Conservation (phyloP, 768 basidiomycete species). For the button mushroom (Agaricus bisporus) region DNA sequence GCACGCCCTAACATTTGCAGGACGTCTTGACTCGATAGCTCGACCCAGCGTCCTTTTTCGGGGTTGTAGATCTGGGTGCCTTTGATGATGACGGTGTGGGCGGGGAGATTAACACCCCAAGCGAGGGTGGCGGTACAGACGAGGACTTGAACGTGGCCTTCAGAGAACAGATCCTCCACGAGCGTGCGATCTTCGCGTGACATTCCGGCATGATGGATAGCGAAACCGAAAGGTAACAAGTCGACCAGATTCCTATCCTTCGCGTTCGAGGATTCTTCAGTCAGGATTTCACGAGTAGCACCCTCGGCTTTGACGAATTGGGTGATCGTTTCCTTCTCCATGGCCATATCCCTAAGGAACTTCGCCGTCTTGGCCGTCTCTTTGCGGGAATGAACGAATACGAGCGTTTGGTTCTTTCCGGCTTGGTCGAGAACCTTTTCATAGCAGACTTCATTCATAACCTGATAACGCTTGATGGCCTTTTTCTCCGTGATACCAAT, state of each 20-base stretch:
- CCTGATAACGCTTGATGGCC: constrained; percentile 96
- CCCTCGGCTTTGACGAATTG: constrained; percentile 94
- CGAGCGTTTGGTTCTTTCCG: constrained; percentile 84
- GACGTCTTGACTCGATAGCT: constrained; percentile 92
- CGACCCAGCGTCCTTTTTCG: constrained; percentile 28
- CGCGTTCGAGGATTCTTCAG: constrained; percentile 76
- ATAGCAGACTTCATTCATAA: constrained; percentile 99
- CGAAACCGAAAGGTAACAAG: constrained; percentile 93
- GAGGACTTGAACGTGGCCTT: constrained; percentile 88
- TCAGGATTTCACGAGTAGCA: constrained; percentile 85
- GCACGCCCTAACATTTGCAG: constrained; percentile 98
- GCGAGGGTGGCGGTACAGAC: constrained; percentile 98
- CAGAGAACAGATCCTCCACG: constrained; percentile 92
- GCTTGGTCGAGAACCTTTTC: constrained; percentile 95
- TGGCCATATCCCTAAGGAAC: constrained; percentile 90
- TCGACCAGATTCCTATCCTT: constrained; percentile 83
- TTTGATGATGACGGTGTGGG: constrained; percentile 50
- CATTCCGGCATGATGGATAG: constrained; percentile 98
- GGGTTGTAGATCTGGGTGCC: too few species aligned
- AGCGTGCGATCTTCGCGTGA: constrained; percentile 81
- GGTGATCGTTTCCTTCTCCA: constrained; percentile 94
- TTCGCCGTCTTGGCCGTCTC: constrained; percentile 97
- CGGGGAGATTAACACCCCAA: constrained; percentile 98
- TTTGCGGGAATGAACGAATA: constrained; percentile 98
- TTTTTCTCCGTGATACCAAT: constrained; percentile 99